These are phyloP conservation scores for Agrostemma githago DNA, from an alignment of 148 eudicot genomes.

Conservation along the genomic window DNA sequence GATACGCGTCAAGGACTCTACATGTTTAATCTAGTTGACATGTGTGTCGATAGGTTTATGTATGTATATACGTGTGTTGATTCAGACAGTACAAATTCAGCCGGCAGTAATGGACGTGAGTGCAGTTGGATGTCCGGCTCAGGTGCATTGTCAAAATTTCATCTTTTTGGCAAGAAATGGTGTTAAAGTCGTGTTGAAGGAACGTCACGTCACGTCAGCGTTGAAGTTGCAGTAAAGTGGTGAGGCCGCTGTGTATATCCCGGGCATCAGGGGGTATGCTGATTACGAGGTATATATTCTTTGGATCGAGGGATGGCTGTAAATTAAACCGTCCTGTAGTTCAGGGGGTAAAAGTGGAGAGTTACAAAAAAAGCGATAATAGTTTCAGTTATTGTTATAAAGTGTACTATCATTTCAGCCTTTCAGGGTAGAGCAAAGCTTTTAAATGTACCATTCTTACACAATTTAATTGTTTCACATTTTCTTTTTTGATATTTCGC, in stretches of 20 bases:
- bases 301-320: slow-evolving; percentile 6
- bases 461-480: neutral
- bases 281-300: neutral
- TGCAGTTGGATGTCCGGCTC: neutral
- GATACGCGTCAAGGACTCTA: neutral
- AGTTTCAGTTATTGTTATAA: neutral
- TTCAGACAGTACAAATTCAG: neutral
- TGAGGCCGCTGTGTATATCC: neutral
- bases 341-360: neutral
- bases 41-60: slow-evolving; percentile 1
- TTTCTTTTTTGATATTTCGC: no score
- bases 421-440: neutral
- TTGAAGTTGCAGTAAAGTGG: neutral
- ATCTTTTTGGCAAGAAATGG: neutral
- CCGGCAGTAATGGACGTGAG: neutral
- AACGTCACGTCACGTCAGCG: neutral
- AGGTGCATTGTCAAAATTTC: neutral
- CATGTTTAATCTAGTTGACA: neutral
- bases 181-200: neutral
- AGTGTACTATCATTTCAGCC: slow-evolving; percentile 7
- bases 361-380: neutral
- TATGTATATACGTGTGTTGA: neutral
- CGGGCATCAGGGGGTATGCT: neutral
- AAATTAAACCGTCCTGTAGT: slow-evolving; percentile 11
- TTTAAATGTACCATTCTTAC: neutral